Base-by-base conservation (phyloP, 129 eudicot genomes). In the Artemisia tridentata region DNA sequence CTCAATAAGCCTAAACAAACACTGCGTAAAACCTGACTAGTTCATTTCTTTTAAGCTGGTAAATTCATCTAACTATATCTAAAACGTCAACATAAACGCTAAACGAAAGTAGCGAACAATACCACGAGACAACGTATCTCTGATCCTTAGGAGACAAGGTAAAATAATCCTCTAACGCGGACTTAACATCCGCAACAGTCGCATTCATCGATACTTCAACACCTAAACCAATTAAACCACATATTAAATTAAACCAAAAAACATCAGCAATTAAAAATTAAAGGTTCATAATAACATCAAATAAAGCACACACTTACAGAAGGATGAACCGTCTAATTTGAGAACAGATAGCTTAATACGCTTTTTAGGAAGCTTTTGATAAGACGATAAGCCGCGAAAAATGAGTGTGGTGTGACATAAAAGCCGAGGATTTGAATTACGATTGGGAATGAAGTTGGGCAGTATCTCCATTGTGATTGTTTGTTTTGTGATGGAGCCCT, bases 271-370 rank as follows among this genome's bases (percentile, higher is more conserved):
- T 27, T 27, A 27, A n/a, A n/a, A n/a, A 27, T 27, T 27, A 27
- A 27, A 27, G 5, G 0, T 20, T 2, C 6, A 48, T 7, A 7
- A 49, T 7, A 19, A 63, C 52, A 57, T 2, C 9, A 25, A 4
- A 20, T 0, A 18, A 7, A 15, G 14, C 25, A 63, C 27, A 11
- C 2, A 59, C 19, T 21, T 71, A 88, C 96, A 80, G n/a, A 86
- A 86, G 13, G 84, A 81, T 25, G 89, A 76, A 71, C 96, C 91
- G 13, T 88, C 96, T 68, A 88, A 66, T 80, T 86, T 88, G 65
- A 86, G 77, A 69, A 88, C 76, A 10, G 91, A 83, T 25, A 88
- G 83, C 9, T 75, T 82, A 56, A 88, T 70, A n/a, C 74, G 91
- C 16, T 66, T 72, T 29, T 72, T 77, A 0, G 85, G 84, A 61